Conservation (phyloP, 139 green algal genomes). For the Tetraselmis chui region DNA sequence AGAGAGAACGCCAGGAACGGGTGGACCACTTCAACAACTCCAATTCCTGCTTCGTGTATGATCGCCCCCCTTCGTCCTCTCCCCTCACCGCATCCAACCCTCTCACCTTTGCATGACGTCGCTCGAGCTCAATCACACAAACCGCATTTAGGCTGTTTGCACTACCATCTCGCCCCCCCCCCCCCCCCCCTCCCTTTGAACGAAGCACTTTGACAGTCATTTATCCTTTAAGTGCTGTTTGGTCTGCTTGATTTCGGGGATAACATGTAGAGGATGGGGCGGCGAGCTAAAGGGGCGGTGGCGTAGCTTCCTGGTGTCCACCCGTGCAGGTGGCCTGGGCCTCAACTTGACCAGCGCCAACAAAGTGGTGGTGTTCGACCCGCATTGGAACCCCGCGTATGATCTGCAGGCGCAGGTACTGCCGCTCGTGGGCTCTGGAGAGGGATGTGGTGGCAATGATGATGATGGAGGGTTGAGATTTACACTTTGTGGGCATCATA, state of each 20-base stretch:
- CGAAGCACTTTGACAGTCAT: no score
- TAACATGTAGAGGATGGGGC: no score
- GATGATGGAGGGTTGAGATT: background rate
- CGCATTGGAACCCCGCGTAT: constrained; percentile 50
- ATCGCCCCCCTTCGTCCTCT: background rate
- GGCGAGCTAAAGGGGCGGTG: no score
- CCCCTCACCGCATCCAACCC: no score
- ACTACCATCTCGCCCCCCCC: no score
- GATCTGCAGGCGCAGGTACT: constrained; percentile 32
- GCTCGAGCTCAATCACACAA: constrained; percentile 8
- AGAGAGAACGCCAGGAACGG: constrained; percentile 35
- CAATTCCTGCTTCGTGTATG: background rate
- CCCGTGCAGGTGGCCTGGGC: constrained; percentile 46
- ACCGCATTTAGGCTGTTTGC: no score
- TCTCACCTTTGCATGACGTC: constrained; percentile 20
- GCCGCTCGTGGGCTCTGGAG: no score
- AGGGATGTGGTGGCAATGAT: no score
- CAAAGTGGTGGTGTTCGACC: constrained; percentile 70
- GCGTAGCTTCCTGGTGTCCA: constrained; percentile 52
- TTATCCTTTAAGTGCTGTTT: no score
- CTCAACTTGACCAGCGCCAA: constrained; percentile 71
- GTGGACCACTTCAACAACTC: constrained; percentile 59
- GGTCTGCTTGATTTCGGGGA: no score
- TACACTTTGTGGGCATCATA: background rate
- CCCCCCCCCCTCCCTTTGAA: no score